phyloP scores from a whole-genome alignment of 441 rosid species.

The Populus hybrid region DNA sequence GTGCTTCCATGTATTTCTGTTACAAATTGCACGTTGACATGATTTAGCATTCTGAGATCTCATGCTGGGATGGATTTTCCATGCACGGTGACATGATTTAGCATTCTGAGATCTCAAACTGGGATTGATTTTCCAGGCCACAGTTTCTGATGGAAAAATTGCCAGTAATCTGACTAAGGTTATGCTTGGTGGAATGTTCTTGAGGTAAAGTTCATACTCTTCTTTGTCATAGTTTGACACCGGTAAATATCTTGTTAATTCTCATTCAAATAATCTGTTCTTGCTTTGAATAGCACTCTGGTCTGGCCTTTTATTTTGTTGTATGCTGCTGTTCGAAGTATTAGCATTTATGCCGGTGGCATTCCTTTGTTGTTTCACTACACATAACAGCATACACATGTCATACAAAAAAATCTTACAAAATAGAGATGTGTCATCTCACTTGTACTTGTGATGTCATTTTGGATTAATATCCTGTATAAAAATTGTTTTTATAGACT shows the following conservation, averaged over 20 bases:
- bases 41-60: slow-evolving; percentile 19
- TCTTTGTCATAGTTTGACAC: neutral
- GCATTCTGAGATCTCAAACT: slow-evolving; percentile 19
- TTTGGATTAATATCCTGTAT: neutral
- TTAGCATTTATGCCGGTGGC: slow-evolving; percentile 13
- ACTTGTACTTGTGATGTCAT: neutral
- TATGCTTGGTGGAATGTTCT: slow-evolving; percentile 75
- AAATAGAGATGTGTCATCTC: neutral
- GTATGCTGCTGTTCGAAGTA: neutral
- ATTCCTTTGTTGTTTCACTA: neutral
- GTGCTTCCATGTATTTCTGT: slow-evolving; percentile 6
- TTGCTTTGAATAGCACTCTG: too few relatives aligned
- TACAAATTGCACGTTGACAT: neutral
- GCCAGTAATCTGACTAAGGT: slow-evolving; percentile 76
- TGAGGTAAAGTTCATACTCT: slow-evolving; percentile 56
- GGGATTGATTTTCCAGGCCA: slow-evolving; percentile 61
- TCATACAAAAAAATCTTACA: neutral
- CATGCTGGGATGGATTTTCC: slow-evolving; percentile 14
- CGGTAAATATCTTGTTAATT: slow-evolving; percentile 6
- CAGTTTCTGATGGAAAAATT: slow-evolving; percentile 84
- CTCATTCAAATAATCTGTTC: neutral
- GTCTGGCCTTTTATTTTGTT: neutral
- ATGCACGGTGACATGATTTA: slow-evolving; percentile 4
- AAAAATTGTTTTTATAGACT: neutral
- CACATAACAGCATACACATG: neutral